These are phyloP conservation scores for Phaeosphaeriaceae sp. DNA, from an alignment of 2,329 filamentous ascomycete species.

Conservation along the genomic window DNA sequence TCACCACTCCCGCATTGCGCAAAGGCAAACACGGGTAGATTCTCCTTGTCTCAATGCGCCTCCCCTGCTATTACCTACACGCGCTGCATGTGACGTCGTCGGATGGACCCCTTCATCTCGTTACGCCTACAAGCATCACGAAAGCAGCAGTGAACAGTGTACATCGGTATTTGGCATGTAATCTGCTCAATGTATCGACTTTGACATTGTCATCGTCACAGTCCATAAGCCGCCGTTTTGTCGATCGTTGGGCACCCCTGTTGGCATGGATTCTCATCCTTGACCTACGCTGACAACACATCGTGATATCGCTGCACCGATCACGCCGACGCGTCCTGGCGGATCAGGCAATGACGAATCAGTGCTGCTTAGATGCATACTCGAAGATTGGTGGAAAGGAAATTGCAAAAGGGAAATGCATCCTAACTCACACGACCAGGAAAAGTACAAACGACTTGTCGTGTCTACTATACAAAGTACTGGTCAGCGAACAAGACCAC, in stretches of 20 bases:
- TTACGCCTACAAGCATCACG: background rate
- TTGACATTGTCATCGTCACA: background rate
- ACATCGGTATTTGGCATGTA: background rate
- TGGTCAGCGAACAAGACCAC: no score
- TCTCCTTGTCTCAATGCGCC: background rate
- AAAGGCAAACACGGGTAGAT: background rate
- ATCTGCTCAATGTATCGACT: background rate
- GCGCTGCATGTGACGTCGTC: background rate
- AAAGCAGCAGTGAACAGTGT: background rate
- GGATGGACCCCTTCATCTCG: background rate
- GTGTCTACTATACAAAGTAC: no score
- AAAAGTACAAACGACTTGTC: no score
- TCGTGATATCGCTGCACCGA: background rate
- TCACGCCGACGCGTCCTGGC: background rate
- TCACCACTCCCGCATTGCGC: background rate
- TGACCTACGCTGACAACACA: background rate
- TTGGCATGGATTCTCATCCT: background rate
- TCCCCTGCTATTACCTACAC: background rate
- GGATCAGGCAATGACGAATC: background rate
- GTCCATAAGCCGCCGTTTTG: conserved; percentile 1
- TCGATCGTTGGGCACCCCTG: conserved; percentile 1
- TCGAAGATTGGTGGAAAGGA: no score
- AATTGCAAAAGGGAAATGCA: no score
- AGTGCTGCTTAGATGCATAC: background rate
- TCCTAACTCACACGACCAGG: no score